phyloP scores from a whole-genome alignment of 1,284 basidiomycete species.

The Ustilago vetiveriae region DNA sequence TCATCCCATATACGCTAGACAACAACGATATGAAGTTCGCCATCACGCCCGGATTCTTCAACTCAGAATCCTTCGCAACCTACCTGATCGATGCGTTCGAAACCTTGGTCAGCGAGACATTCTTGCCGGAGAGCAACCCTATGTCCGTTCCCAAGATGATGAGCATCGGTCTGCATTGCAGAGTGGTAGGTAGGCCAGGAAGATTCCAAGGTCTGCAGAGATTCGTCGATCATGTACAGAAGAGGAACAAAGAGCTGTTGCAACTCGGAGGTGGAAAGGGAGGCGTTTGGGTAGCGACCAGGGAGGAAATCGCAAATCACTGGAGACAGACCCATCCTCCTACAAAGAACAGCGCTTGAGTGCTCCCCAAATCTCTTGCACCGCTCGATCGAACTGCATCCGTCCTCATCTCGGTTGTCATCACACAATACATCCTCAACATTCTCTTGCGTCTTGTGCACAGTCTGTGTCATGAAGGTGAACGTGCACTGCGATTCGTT shows the following conservation, averaged over 20 bases:
- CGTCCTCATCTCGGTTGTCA: no score
- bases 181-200: constrained; percentile 68
- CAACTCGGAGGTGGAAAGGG: constrained; percentile 29
- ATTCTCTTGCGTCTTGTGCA: no score
- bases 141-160: constrained; percentile 68
- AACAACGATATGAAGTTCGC: constrained; percentile 68
- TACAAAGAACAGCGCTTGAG: constrained; percentile 11
- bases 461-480: no score
- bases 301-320: constrained; percentile 68
- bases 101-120: constrained; percentile 66
- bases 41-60: constrained; percentile 67
- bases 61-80: constrained; percentile 65
- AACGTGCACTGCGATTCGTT: no score
- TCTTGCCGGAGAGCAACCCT: constrained; percentile 31
- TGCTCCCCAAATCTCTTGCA: no score
- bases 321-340: constrained; percentile 67
- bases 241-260: constrained; percentile 49
- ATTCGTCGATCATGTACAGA: constrained; percentile 67
- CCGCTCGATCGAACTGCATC: no score
- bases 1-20: constrained; percentile 68
- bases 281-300: constrained; percentile 68
- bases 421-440: no score
- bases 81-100: constrained; percentile 69
- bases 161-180: constrained; percentile 68
- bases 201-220: constrained; percentile 67